Percentiles rank a stretch among this genome's conserved stretches.
phyloP scores from a whole-genome alignment of 2,329 filamentous ascomycete species.

The Ascochyta lentis region DNA sequence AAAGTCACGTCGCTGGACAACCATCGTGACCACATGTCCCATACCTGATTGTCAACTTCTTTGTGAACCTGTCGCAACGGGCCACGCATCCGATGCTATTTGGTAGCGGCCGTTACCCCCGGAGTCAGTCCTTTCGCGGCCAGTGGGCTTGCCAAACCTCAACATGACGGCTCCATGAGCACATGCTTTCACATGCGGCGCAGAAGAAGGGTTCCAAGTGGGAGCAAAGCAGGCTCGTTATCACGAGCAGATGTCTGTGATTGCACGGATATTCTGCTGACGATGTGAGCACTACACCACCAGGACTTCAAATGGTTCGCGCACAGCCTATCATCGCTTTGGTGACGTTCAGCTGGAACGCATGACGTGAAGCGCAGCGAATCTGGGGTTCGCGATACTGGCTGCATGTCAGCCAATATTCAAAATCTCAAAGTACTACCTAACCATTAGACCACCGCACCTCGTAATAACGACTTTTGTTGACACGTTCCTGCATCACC shows the following conservation, averaged over 20 bases:
- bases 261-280: not conserved
- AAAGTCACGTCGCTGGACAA: not conserved
- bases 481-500: conserved; percentile 20
- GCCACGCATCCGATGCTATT: conserved; percentile 4
- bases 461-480: not conserved
- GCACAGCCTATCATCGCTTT: conserved; percentile 1
- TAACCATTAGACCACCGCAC: not conserved
- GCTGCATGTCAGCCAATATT: not conserved
- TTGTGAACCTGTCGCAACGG: conserved; percentile 6
- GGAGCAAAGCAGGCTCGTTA: not conserved
- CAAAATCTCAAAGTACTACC: not conserved
- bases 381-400: not conserved
- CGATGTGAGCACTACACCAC: not conserved
- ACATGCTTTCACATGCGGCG: conserved; percentile 10
- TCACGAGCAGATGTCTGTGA: not conserved
- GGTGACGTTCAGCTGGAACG: not conserved
- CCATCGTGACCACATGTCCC: not conserved
- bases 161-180: conserved; percentile 13
- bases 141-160: not conserved
- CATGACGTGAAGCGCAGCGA: not conserved
- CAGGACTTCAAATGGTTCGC: not conserved
- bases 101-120: conserved; percentile 1
- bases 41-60: not conserved
- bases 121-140: conserved; percentile 4
- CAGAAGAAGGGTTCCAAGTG: not conserved